Evolutionary conservation across 805 yeast genomes (phyloP), one percentile per base, ranked within the genome.

Genomic region (Nakazawaea sp.): DNA sequence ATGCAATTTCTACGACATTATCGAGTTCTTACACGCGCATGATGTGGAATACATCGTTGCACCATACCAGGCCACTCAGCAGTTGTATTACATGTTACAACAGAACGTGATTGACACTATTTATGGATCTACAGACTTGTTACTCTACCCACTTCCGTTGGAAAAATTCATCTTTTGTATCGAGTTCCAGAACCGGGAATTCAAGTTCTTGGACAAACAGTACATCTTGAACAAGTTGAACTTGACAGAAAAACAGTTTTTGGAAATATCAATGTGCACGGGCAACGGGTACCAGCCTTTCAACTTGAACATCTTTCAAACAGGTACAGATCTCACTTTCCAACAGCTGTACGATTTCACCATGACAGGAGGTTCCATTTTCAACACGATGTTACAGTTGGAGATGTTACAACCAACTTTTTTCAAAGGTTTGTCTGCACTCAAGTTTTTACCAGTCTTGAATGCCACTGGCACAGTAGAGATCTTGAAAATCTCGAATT

Each of bases 31-130:
- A 41, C 66, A 68, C 26, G 70, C 68, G 16, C 64, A 68, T 33
- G 70, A 64, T 3, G 59, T 85, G 10, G 81, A 79, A 41, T 89
- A 71, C 52, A 58, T 87, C 40, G 74, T 88, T 10, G 82, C 95
- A 25, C 97, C 97, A 4, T 88, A 78, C 52, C 68, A 78, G 30
- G 76, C 96, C 0, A 78, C 87, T 60, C 72, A 79, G 28, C 96
- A 90, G 58, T 65, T 92, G 48, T 75, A 83, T 5, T 87, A 86
- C 50, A 60, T 90, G 48, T 68, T 70, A 43, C 70, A 70, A 31
- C 64, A 64, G 33, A 66, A 64, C 0, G 59, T 66, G 32, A 72
- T 90, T 35, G 88, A 89, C 55, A 78, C 82, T 4, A 75, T 89
- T 26, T 84, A 78, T 57, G 96, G 95, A 1, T 80, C 96, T 6